Conservation (phyloP, 495 filamentous ascomycete species). For the Letharia lupina region DNA sequence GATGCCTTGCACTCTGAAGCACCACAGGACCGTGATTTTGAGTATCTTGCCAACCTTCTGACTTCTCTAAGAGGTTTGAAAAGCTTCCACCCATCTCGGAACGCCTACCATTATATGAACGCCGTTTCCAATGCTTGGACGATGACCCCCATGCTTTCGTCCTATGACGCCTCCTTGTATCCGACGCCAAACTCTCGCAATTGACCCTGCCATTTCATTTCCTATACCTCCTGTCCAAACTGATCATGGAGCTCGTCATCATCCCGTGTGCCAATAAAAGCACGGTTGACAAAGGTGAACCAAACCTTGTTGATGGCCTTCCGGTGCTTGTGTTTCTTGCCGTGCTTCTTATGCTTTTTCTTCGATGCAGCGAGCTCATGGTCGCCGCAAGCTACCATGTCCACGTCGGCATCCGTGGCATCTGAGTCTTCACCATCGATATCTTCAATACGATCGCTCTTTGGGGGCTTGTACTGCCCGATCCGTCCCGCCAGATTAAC, state of each 20-base stretch:
- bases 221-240: constrained; percentile 1
- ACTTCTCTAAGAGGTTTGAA: no score
- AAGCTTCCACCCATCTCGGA: no score
- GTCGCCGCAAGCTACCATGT: constrained; percentile 14
- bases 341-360: constrained; percentile 39
- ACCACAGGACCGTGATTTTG: no score
- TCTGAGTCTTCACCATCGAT: constrained; percentile 23
- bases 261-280: constrained; percentile 67
- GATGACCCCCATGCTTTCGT: no score
- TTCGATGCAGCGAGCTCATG: constrained; percentile 24
- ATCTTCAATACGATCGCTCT: constrained; percentile 19
- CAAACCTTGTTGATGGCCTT: constrained; percentile 53
- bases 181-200: background rate
- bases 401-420: constrained; percentile 23
- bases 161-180: background rate
- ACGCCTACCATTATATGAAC: no score
- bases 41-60: no score
- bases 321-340: constrained; percentile 38
- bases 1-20: no score
- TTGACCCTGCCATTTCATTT: background rate
- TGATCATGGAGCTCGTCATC: constrained; percentile 47
- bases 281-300: constrained; percentile 67
- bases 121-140: no score
- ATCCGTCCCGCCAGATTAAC: constrained; percentile 72
- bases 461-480: constrained; percentile 42